Base-by-base conservation (phyloP, 768 basidiomycete genomes). In the Exidia glandulosa region DNA sequence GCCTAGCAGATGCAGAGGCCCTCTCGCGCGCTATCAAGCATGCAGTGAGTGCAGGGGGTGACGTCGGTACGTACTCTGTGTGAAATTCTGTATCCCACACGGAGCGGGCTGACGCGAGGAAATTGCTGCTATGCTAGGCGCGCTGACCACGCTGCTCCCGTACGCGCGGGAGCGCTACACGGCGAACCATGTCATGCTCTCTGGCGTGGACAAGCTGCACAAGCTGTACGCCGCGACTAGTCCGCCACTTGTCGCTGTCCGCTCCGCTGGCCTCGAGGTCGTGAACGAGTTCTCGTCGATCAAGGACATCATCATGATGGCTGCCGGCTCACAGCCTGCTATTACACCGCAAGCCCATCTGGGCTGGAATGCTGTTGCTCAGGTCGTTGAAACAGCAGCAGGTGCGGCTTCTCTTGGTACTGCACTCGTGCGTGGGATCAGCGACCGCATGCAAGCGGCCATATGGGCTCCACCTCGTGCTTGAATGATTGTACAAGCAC, bases 181-280 rank as follows among this genome's bases (percentile, higher is more conserved):
- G 55, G 80, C 78, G 61, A 98, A 98, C 71, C 94, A 97, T 73
- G 81, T 82, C 54, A 70, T 94, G 48, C 84, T 98, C 78, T 81
- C 85, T 16, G 83, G 85, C 1, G 81, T 89, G 56, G 94, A 99
- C 74, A 94, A 94, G 67, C 77, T 98, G 34, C 88, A 94, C 73
- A 90, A 90, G 66, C 67, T 98, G 19, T 98, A 94, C 69, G 75
- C 85, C 1, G 80, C 80, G 3, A 82, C 85, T 47, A 73, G 75
- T 33, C 80, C 77, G 29, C 84, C 86, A 2, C 67, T 94, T 13
- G 93, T 96, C 19, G 93, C 90, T 90, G 85, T 84, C 2, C 82
- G 95, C 58, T 88, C 88, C 0, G 80, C 86, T 16, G 96, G 96
- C 1, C 69, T 97, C 23, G 95, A 98, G 66, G 84, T 96, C 12